Conservation (phyloP, 768 basidiomycete species). For the Tremella fuciformis region DNA sequence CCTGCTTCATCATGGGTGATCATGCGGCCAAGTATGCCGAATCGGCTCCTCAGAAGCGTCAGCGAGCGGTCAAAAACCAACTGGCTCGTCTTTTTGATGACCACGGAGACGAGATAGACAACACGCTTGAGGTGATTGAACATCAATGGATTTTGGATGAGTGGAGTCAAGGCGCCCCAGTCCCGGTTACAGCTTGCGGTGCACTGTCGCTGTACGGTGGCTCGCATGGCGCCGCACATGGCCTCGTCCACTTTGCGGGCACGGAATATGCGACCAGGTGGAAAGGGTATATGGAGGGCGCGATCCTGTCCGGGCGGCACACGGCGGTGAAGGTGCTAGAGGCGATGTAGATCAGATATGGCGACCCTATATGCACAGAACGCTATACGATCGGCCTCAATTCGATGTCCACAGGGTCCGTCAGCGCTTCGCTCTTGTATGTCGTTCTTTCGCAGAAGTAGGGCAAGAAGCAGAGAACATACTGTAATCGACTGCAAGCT, state of each 20-base stretch:
- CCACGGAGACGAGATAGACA: neutral
- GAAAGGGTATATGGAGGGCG: slow-evolving; percentile 11
- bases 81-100: neutral
- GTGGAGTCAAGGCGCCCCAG: slow-evolving; percentile 2
- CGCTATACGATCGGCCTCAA: too few species aligned
- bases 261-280: neutral
- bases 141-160: slow-evolving; percentile 1
- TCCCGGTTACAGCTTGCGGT: slow-evolving; percentile 4
- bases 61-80: neutral
- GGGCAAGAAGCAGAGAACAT: too few species aligned
- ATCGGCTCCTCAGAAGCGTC: neutral
- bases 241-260: slow-evolving; percentile 7
- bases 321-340: neutral
- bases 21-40: slow-evolving; percentile 3
- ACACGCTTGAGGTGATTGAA: neutral
- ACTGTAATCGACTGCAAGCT: too few species aligned
- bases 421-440: too few species aligned
- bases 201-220: neutral
- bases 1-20: neutral
- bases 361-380: too few species aligned
- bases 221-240: neutral
- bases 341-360: too few species aligned
- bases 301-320: slow-evolving; percentile 1
- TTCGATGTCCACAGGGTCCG: too few species aligned
- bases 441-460: too few species aligned